These are phyloP conservation scores for Microstegium vimineum DNA, from an alignment of 176 grass and related monocot species.

Conservation along the genomic window DNA sequence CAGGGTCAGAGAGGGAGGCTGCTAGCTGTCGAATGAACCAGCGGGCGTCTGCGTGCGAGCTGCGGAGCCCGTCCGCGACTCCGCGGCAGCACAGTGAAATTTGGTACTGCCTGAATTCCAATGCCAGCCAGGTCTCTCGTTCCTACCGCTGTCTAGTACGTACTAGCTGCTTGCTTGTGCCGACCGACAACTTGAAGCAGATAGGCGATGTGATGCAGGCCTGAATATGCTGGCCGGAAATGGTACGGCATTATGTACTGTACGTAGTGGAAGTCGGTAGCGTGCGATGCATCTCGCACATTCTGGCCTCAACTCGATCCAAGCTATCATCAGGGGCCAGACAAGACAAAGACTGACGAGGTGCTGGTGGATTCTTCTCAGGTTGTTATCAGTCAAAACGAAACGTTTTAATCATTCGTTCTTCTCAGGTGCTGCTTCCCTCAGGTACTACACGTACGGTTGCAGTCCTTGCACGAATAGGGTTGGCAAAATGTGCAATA, in stretches of 20 bases:
- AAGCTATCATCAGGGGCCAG: neutral
- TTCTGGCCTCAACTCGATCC: neutral
- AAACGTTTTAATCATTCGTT: neutral
- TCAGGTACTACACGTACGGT: neutral
- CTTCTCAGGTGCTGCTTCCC: neutral
- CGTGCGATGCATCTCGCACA: neutral
- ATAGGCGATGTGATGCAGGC: neutral
- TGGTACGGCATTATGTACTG: too few species aligned
- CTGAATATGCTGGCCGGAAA: neutral
- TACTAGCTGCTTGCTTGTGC: neutral
- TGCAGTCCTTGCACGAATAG: neutral
- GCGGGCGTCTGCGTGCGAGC: neutral
- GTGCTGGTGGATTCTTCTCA: neutral
- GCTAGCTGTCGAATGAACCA: neutral
- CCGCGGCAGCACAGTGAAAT: neutral
- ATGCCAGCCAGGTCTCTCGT: neutral
- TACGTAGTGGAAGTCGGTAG: neutral
- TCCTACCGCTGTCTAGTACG: too few species aligned
- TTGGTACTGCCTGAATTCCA: neutral
- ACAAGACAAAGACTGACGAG: neutral
- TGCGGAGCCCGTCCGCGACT: neutral
- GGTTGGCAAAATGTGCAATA: neutral
- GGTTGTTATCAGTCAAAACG: neutral
- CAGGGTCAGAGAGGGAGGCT: slow-evolving; percentile 17
- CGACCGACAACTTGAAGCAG: neutral